phyloP scores from a whole-genome alignment of 2,329 filamentous ascomycete genomes.

The Aspergillus pseudoviridinutans region DNA sequence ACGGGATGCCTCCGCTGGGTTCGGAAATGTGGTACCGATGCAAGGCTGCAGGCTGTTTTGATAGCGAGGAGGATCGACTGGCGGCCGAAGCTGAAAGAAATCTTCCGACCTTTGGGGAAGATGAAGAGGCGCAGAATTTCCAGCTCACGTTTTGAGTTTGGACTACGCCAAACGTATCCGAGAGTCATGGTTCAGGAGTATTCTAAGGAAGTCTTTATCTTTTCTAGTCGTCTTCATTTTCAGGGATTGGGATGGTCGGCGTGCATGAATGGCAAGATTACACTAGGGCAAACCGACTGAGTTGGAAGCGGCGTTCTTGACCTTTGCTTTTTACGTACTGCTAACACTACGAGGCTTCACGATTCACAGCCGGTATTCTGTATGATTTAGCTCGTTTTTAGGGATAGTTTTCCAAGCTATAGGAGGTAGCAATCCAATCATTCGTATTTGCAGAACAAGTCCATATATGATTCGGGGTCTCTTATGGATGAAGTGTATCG shows the following conservation, averaged over 20 bases:
- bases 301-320: conserved; percentile 4
- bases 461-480: too few relatives aligned
- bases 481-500: too few relatives aligned
- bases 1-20: conserved; percentile 39
- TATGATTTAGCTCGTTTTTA: background rate
- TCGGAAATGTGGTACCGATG: conserved; percentile 43
- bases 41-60: conserved; percentile 37
- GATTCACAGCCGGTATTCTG: background rate
- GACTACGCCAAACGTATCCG: background rate
- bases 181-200: background rate
- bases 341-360: background rate
- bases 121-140: conserved; percentile 38
- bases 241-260: background rate
- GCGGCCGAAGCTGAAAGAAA: conserved; percentile 22
- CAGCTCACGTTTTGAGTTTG: conserved; percentile 34
- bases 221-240: conserved; percentile 10
- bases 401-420: background rate
- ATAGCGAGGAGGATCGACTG: conserved; percentile 23
- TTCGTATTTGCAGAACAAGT: too few relatives aligned
- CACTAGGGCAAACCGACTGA: conserved; percentile 1
- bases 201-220: conserved; percentile 3
- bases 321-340: background rate
- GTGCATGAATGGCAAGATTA: background rate
- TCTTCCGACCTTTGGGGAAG: conserved; percentile 33
- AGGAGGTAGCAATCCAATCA: too few relatives aligned